phyloP scores from a whole-genome alignment of 192 early-diverging fungal species.

The Coemansia sp. region DNA sequence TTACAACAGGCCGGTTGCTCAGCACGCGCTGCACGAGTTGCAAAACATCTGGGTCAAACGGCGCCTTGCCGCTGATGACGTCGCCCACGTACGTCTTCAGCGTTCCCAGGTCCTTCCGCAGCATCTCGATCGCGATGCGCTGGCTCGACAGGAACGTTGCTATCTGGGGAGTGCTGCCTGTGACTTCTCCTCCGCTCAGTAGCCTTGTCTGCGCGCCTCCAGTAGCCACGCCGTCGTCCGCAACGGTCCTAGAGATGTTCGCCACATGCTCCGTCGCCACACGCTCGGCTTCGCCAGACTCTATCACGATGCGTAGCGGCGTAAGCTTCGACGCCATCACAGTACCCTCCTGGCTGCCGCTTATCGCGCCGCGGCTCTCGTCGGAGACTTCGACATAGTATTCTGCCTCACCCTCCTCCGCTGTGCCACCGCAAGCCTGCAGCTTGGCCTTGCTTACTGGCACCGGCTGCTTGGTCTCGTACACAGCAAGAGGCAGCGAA shows the following conservation, averaged over 20 bases:
- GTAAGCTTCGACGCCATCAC: constrained; percentile 43
- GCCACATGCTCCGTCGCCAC: constrained; percentile 50
- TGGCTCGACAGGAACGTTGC: constrained; percentile 46
- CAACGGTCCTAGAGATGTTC: constrained; percentile 20
- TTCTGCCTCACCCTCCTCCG: background rate
- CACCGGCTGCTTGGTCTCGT: constrained; percentile 39
- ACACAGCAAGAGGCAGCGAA: constrained; percentile 37
- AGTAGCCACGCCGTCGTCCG: constrained; percentile 10
- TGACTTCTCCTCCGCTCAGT: background rate
- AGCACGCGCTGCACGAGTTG: constrained; percentile 52
- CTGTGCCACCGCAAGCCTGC: background rate
- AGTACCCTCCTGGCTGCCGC: background rate
- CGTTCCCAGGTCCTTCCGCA: constrained; percentile 35
- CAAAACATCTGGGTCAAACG: constrained; percentile 48
- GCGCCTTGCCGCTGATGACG: constrained; percentile 30
- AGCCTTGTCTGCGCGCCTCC: background rate
- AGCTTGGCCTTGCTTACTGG: constrained; percentile 21
- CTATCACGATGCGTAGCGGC: constrained; percentile 31
- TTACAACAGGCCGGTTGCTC: constrained; percentile 42
- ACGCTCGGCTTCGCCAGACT: constrained; percentile 54
- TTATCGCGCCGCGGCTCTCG: constrained; percentile 4
- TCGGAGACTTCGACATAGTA: constrained; percentile 21
- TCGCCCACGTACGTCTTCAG: constrained; percentile 48
- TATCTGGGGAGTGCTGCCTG: constrained; percentile 20
- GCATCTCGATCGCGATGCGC: constrained; percentile 50